A percentile compares a stretch with the other conserved stretches of the same genome.
Conservation (phyloP, 768 basidiomycete genomes). For the Pleurotus sapidus region DNA sequence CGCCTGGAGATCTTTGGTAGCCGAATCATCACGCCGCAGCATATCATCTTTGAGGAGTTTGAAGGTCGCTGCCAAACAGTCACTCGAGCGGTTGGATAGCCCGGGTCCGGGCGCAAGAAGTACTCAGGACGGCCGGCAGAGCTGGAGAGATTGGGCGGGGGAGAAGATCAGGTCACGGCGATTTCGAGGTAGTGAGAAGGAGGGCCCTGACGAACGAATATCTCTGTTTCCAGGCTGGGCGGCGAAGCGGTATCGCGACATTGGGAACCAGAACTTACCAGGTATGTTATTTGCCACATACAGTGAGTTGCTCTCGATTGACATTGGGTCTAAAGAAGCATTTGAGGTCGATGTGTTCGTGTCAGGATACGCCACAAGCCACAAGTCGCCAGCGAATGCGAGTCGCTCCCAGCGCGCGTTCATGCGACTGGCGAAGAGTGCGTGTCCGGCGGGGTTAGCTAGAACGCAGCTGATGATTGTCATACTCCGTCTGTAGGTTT, state of each 20-base stretch:
- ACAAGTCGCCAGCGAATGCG: conserved; percentile 54
- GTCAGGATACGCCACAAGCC: conserved; percentile 71
- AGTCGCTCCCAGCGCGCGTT: conserved; percentile 78
- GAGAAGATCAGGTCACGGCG: conserved; percentile 43
- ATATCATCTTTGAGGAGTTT: conserved; percentile 26
- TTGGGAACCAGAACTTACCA: conserved; percentile 15
- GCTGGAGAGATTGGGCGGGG: conserved; percentile 64
- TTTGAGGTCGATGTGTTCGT: conserved; percentile 75
- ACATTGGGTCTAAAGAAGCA: conserved; percentile 29
- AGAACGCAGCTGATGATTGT: no score
- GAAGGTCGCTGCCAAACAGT: conserved; percentile 42
- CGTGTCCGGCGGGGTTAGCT: conserved; percentile 2
- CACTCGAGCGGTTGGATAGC: conserved; percentile 18
- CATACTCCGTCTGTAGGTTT: conserved; percentile 45
- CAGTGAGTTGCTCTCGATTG: background rate
- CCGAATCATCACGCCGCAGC: conserved; percentile 24
- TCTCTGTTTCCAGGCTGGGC: conserved; percentile 85
- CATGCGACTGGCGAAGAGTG: conserved; percentile 75
- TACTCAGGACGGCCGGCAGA: conserved; percentile 24
- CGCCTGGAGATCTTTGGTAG: conserved; percentile 29
- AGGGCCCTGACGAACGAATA: conserved; percentile 37
- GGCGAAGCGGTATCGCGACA: conserved; percentile 41
- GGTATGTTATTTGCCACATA: conserved; percentile 18
- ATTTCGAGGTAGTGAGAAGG: conserved; percentile 10
- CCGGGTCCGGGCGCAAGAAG: conserved; percentile 14